Evolutionary conservation across 2,329 filamentous ascomycete species (phyloP).

Genomic region (Fusarium dlaminii): DNA sequence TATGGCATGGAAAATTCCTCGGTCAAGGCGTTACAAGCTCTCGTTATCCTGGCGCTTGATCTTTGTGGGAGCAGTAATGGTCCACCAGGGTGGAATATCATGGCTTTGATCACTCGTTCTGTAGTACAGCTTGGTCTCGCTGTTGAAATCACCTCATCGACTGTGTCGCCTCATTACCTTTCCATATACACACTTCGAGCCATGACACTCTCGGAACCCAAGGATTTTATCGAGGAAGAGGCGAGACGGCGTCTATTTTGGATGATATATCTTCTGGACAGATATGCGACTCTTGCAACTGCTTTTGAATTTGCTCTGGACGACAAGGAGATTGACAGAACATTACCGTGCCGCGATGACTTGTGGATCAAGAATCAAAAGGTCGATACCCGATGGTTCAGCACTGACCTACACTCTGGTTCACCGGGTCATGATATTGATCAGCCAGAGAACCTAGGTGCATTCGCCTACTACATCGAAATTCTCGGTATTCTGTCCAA

Average conservation of each 20-base stretch:
- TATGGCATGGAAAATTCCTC: conserved; percentile 92
- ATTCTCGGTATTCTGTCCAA: conserved; percentile 86
- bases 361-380: conserved; percentile 84
- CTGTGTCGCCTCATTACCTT: conserved; percentile 79
- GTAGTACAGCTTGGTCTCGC: conserved; percentile 89
- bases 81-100: conserved; percentile 89
- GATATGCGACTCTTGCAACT: conserved; percentile 89
- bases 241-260: conserved; percentile 86
- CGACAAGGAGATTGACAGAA: conserved; percentile 89
- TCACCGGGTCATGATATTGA: conserved; percentile 70
- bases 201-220: conserved; percentile 83
- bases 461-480: conserved; percentile 91
- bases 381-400: conserved; percentile 87
- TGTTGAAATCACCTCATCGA: conserved; percentile 82
- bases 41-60: conserved; percentile 87
- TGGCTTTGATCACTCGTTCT: conserved; percentile 87
- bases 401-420: conserved; percentile 56
- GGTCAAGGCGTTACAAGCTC: conserved; percentile 85
- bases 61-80: conserved; percentile 88
- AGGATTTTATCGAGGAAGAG: conserved; percentile 90
- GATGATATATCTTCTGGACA: conserved; percentile 92
- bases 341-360: conserved; percentile 86
- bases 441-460: conserved; percentile 82
- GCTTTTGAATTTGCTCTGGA: conserved; percentile 92
- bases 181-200: conserved; percentile 91